Percentiles rank a stretch among this genome's conserved stretches.
These are phyloP conservation scores for Aspergillus sp. DNA, from an alignment of 2,329 filamentous ascomycete species.

Conservation along the genomic window DNA sequence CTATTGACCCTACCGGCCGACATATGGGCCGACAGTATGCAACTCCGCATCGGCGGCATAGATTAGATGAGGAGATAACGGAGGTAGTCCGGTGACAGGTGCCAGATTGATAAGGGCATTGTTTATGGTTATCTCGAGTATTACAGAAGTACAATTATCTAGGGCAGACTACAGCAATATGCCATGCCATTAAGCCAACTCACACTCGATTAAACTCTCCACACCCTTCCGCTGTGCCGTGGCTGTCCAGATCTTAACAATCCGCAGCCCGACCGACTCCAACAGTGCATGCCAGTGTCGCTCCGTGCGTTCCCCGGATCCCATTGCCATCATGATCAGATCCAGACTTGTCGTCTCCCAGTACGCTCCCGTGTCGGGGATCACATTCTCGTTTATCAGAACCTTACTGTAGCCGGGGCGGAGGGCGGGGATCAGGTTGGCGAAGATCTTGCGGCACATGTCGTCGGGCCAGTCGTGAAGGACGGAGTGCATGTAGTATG, in stretches of 20 bases:
- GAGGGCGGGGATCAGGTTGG: slow-evolving; percentile 25
- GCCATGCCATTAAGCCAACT: neutral
- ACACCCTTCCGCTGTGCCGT: slow-evolving; percentile 4
- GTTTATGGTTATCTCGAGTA: too few species aligned
- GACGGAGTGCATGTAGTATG: slow-evolving; percentile 30
- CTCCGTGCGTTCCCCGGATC: slow-evolving; percentile 33
- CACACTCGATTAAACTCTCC: slow-evolving; percentile 18
- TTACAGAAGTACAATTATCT: too few species aligned
- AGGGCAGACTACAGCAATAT: too few species aligned
- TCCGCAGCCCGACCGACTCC: slow-evolving; percentile 25
- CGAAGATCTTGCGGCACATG: slow-evolving; percentile 24
- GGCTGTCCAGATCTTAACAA: slow-evolving; percentile 26
- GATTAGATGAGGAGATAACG: too few species aligned
- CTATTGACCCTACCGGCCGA: too few species aligned
- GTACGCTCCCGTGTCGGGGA: slow-evolving; percentile 29
- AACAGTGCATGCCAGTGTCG: slow-evolving; percentile 30
- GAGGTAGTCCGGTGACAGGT: too few species aligned
- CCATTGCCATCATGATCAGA: slow-evolving; percentile 35
- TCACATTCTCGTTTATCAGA: slow-evolving; percentile 37
- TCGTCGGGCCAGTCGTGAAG: slow-evolving; percentile 15
- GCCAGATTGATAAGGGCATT: too few species aligned
- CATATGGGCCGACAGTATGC: too few species aligned
- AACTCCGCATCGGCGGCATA: too few species aligned
- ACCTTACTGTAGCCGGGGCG: slow-evolving; percentile 33
- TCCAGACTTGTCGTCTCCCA: slow-evolving; percentile 29